A percentile compares a stretch with the other conserved stretches of the same genome.
phyloP scores from a whole-genome alignment of 2,329 filamentous ascomycete species.

The Myotisia sp. region DNA sequence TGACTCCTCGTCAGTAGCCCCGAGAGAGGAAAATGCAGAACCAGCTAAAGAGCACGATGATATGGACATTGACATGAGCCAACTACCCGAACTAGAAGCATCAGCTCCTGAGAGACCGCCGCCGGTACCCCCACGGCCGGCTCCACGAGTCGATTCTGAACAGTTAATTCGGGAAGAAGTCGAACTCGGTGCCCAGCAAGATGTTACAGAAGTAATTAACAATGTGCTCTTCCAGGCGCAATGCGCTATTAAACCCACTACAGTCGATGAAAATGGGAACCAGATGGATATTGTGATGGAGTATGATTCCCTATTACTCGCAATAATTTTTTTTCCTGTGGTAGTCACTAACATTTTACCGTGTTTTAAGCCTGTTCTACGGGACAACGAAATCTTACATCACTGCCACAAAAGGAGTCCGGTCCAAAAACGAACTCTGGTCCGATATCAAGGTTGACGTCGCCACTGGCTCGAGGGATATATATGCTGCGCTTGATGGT shows the following conservation, averaged over 20 bases:
- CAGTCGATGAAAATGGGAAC: slow-evolving; percentile 52
- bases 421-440: slow-evolving; percentile 44
- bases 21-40: neutral
- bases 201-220: slow-evolving; percentile 90
- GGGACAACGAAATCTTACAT: slow-evolving; percentile 33
- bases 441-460: slow-evolving; percentile 50
- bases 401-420: slow-evolving; percentile 31
- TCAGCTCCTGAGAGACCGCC: slow-evolving; percentile 37
- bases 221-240: slow-evolving; percentile 85
- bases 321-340: neutral
- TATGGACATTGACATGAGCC: neutral
- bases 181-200: slow-evolving; percentile 62
- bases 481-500: slow-evolving; percentile 74
- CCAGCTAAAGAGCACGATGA: neutral
- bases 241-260: slow-evolving; percentile 65
- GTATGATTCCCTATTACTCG: slow-evolving; percentile 17
- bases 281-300: slow-evolving; percentile 70
- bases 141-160: slow-evolving; percentile 20
- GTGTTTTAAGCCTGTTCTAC: slow-evolving; percentile 34
- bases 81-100: no score
- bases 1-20: neutral
- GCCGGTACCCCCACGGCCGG: slow-evolving; percentile 44
- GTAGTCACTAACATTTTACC: neutral
- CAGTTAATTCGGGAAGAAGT: slow-evolving; percentile 35
- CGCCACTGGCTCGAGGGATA: slow-evolving; percentile 44